Evolutionary conservation across 2,329 filamentous ascomycete species (phyloP).

Genomic region (Graphium sp.): DNA sequence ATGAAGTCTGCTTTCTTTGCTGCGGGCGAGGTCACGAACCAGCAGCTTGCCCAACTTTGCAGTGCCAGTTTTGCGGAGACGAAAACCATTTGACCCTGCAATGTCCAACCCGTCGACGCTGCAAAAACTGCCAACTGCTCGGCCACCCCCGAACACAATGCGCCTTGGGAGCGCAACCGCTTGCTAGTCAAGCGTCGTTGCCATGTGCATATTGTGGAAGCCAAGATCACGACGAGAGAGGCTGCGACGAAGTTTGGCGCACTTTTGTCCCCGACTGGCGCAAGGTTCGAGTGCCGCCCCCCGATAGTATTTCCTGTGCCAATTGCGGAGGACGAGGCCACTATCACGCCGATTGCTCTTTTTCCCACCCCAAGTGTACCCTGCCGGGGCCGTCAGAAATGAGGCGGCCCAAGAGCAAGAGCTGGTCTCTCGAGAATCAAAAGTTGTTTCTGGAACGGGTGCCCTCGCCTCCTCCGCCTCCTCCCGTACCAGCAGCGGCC

Average conservation of each 20-base stretch:
- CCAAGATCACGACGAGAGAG: constrained; percentile 36
- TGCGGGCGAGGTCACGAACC: constrained; percentile 28
- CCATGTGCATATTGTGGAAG: constrained; percentile 45
- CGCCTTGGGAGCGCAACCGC: background rate
- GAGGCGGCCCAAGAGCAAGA: constrained; percentile 20
- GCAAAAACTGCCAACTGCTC: constrained; percentile 42
- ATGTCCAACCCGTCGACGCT: constrained; percentile 33
- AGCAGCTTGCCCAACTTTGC: constrained; percentile 22
- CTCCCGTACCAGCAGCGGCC: no score
- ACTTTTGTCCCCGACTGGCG: constrained; percentile 36
- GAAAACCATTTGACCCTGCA: constrained; percentile 21
- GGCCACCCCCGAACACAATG: constrained; percentile 37
- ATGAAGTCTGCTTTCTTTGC: constrained; percentile 34
- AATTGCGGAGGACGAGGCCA: constrained; percentile 35
- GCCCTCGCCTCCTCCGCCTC: no score
- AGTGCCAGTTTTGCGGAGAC: constrained; percentile 30
- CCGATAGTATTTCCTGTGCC: constrained; percentile 30
- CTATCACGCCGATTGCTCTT: constrained; percentile 37
- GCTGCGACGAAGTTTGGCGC: constrained; percentile 45
- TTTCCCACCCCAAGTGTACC: background rate
- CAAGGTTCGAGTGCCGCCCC: constrained; percentile 24
- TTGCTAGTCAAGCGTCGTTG: no score
- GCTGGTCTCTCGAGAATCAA: constrained; percentile 34
- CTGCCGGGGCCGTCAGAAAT: no score
- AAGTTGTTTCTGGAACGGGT: no score